Evolutionary conservation across 1,284 basidiomycete genomes (phyloP).

Genomic region (Ustilago tritici): DNA sequence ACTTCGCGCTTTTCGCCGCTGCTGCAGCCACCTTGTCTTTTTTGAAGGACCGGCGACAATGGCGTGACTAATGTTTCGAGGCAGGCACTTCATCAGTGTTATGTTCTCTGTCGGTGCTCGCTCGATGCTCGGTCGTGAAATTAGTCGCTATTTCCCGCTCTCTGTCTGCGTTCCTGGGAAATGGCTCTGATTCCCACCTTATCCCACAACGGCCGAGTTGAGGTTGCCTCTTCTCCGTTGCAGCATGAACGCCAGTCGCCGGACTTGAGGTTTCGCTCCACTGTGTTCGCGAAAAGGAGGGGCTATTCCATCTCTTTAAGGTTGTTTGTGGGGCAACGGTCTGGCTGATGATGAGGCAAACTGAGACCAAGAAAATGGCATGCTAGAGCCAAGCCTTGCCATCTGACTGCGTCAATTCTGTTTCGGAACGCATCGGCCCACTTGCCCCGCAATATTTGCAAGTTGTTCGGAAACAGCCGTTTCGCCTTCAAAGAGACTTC

Average conservation of each 20-base stretch:
- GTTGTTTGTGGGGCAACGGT: too few species aligned
- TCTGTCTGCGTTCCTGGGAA: not conserved
- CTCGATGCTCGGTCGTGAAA: conserved; percentile 28
- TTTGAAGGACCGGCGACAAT: not conserved
- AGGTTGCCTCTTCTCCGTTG: not conserved
- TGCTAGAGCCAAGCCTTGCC: too few species aligned
- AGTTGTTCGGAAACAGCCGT: not conserved
- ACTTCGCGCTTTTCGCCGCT: conserved; percentile 1
- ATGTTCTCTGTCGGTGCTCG: conserved; percentile 14
- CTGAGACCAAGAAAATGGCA: too few species aligned
- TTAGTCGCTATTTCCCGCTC: not conserved
- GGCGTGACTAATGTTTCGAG: not conserved
- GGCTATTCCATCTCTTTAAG: too few species aligned
- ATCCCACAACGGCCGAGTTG: not conserved
- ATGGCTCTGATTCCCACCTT: not conserved
- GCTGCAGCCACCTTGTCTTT: not conserved
- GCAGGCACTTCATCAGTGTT: not conserved
- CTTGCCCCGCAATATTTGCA: conserved; percentile 2
- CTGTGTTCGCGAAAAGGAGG: too few species aligned
- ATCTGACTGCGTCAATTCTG: too few species aligned
- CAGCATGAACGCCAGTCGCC: conserved; percentile 12
- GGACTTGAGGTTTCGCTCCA: not conserved
- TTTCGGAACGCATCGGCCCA: not conserved
- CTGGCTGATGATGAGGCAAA: too few species aligned
- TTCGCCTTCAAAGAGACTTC: not conserved